Percentiles rank a stretch among this genome's conserved stretches.
Evolutionary conservation across 352 stramenopile genomes (phyloP).

Genomic region (Phytophthora podocarpi): DNA sequence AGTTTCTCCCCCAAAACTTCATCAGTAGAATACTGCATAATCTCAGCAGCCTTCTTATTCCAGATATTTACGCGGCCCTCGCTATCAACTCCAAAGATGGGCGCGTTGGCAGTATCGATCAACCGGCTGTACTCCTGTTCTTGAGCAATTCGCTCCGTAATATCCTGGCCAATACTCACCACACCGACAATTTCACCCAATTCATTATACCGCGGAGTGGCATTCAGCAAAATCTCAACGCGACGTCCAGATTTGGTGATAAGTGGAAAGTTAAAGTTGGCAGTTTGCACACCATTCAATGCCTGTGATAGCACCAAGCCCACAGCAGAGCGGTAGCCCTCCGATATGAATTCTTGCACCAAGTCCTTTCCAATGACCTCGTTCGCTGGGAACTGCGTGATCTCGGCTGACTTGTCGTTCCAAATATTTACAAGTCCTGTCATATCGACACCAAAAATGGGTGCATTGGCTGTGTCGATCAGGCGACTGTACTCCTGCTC

Average conservation of each 20-base stretch:
- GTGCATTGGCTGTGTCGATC: slow-evolving; percentile 89
- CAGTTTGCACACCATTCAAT: slow-evolving; percentile 70
- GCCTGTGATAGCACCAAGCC: slow-evolving; percentile 70
- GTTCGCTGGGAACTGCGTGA: slow-evolving; percentile 86
- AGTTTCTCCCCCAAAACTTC: slow-evolving; percentile 91
- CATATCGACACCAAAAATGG: slow-evolving; percentile 88
- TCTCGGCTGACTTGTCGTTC: slow-evolving; percentile 91
- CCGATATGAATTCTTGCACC: slow-evolving; percentile 89
- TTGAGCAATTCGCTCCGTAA: slow-evolving; percentile 89
- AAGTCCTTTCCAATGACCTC: slow-evolving; percentile 91
- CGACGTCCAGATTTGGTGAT: slow-evolving; percentile 77
- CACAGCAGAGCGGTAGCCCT: slow-evolving; percentile 70
- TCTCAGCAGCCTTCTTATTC: slow-evolving; percentile 92
- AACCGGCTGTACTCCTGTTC: slow-evolving; percentile 89
- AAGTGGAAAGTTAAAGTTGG: slow-evolving; percentile 87
- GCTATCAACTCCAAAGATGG: slow-evolving; percentile 89
- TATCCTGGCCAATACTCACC: slow-evolving; percentile 87
- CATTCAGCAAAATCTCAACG: slow-evolving; percentile 83
- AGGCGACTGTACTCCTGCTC: slow-evolving; percentile 88
- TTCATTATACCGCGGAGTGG: slow-evolving; percentile 78
- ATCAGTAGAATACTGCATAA: slow-evolving; percentile 89
- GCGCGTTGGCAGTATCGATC: slow-evolving; percentile 91
- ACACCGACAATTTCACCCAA: slow-evolving; percentile 77
- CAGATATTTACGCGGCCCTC: slow-evolving; percentile 88
- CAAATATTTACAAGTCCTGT: slow-evolving; percentile 85